Base-by-base conservation (phyloP, 257 asterid species). In the Scutellaria galericulata region DNA sequence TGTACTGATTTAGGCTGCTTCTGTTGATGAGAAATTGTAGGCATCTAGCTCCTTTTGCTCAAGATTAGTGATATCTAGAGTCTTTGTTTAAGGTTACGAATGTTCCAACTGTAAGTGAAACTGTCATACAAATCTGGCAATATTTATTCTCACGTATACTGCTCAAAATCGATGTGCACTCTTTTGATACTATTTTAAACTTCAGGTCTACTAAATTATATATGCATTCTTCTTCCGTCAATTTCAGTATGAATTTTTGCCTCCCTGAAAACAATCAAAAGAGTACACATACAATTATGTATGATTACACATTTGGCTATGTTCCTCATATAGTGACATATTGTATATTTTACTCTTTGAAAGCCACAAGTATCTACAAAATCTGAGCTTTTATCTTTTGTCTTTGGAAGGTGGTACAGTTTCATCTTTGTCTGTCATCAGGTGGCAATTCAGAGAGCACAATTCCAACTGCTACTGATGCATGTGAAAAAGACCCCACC, bases 401-500 rank as follows among this genome's bases (percentile, higher is more conserved):
- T 64, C 69, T 70, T 78, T 78, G 42, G 71, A 78, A 88, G 97
- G 93, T 82, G 75, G 88, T 71, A 41, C 80, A 75, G 2, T 76
- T 77, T 81, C 86, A 82, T 81, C 93, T 90, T 78, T 83, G 81
- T 66, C 79, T 88, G 82, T 84, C 90, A 15, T 71, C 83, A 68
- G 85, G 77, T 80, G 81, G 77, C 39, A 68, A 69, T 75, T 78
- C 88, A 2, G 85, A 84, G 77, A 66, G 64, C 48, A n/a, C 78
- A 56, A 62, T 44, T 74, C 77, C 64, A 65, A 59, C 71, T 57
- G 62, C 61, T 42, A 65, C 61, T 42, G 87, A 78, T 64, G 71
- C 77, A 45, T n/a, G 71, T 63, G 80, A 75, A 66, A 73, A 75
- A 63, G 82, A 79, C 60, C 74, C 83, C 68, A 68, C 52, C 37